Conservation (phyloP, 345 rosid genomes). For the Populus nigra region DNA sequence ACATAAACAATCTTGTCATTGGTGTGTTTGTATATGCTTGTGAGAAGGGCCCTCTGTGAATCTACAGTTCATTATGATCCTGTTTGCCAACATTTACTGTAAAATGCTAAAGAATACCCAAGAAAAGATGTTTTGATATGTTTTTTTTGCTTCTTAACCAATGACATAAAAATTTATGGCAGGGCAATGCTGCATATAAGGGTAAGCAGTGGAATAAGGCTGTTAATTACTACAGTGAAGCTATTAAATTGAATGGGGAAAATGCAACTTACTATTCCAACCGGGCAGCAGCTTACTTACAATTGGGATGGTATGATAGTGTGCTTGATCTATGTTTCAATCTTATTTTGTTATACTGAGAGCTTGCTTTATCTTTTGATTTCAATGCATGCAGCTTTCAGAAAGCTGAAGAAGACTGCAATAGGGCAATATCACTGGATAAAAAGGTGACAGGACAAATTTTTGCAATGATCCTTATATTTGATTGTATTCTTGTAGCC, state of each 20-base stretch:
- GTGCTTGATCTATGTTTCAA: slow-evolving; percentile 5
- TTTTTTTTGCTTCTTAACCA: not conserved
- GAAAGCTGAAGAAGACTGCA: slow-evolving; percentile 91
- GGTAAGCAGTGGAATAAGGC: slow-evolving; percentile 85
- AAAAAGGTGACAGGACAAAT: slow-evolving; percentile 53
- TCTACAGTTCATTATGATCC: too few species aligned
- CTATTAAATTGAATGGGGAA: slow-evolving; percentile 68
- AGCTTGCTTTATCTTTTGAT: slow-evolving; percentile 1
- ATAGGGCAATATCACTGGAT: slow-evolving; percentile 67
- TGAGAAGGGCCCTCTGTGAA: too few species aligned
- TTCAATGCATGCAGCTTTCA: slow-evolving; percentile 55
- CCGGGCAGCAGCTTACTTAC: slow-evolving; percentile 85
- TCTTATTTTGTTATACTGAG: not conserved
- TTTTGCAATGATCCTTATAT: not conserved
- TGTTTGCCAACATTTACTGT: not conserved
- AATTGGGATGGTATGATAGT: slow-evolving; percentile 59
- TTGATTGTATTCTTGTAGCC: not conserved
- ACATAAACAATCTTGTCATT: too few species aligned
- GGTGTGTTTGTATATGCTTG: too few species aligned
- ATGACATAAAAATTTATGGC: slow-evolving; percentile 22
- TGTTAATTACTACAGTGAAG: slow-evolving; percentile 70
- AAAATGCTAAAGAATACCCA: not conserved
- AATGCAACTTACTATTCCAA: slow-evolving; percentile 76
- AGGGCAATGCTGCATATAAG: slow-evolving; percentile 95
- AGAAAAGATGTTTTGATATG: not conserved